A percentile compares a stretch with the other conserved stretches of the same genome.
Conservation (phyloP, 176 grass and related monocot genomes). For the Oryza rufipogon region DNA sequence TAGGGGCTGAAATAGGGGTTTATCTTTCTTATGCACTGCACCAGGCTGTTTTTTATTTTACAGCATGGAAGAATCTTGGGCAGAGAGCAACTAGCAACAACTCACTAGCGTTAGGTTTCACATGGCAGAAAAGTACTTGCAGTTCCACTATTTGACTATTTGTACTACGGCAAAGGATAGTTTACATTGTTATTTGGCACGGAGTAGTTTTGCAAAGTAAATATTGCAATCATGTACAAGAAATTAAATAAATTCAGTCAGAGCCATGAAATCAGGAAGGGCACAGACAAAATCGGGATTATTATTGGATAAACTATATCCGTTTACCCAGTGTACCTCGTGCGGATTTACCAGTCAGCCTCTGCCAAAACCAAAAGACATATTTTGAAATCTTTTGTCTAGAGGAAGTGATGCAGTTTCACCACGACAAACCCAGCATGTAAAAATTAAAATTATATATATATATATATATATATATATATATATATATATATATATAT, state of each 20-base stretch:
- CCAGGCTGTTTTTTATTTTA: background rate
- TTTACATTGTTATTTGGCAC: background rate
- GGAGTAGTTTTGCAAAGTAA: background rate
- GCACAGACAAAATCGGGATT: background rate
- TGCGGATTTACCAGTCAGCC: background rate
- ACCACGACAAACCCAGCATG: background rate
- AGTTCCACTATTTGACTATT: background rate
- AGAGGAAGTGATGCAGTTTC: background rate
- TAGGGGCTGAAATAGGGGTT: background rate
- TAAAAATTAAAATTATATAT: background rate
- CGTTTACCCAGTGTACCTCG: background rate
- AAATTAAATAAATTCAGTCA: background rate
- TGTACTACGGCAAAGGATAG: background rate
- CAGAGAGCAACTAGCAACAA: background rate
- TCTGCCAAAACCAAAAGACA: background rate
- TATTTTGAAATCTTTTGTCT: background rate
- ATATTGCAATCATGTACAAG: background rate
- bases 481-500: background rate
- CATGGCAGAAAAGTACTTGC: slow-evolving; percentile 8
- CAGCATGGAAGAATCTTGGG: background rate
- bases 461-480: background rate
- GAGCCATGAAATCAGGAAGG: slow-evolving; percentile 12
- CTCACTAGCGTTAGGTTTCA: background rate
- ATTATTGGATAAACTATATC: slow-evolving; percentile 7
- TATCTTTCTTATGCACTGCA: background rate